These are phyloP conservation scores for Aspergillus ochraceus DNA, from an alignment of 2,329 filamentous ascomycete genomes.

Conservation along the genomic window DNA sequence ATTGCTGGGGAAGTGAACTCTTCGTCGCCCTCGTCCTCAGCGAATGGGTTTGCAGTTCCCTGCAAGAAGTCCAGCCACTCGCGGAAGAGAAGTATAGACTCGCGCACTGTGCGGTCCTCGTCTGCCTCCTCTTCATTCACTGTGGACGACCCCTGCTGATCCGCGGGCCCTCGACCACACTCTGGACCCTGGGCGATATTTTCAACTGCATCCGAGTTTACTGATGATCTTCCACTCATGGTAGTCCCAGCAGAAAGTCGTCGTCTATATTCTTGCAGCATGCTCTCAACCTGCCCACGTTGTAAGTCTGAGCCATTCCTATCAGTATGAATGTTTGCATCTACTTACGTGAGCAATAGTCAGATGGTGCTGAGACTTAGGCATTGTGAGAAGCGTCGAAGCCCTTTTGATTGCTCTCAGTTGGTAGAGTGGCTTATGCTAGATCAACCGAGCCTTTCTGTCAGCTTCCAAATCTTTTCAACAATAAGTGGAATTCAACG, in stretches of 20 bases:
- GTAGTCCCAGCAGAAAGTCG: not conserved
- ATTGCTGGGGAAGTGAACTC: slow-evolving; percentile 1
- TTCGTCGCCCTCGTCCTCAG: not conserved
- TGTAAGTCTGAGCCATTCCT: not conserved
- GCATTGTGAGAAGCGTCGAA: not conserved
- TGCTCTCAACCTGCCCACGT: not conserved
- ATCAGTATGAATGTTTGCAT: not conserved
- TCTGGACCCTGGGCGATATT: not conserved
- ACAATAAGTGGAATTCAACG: not conserved
- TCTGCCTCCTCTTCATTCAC: slow-evolving; percentile 9
- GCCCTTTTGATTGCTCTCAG: not conserved
- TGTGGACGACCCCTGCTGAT: not conserved
- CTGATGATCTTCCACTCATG: not conserved
- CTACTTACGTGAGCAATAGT: not conserved
- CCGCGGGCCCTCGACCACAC: not conserved
- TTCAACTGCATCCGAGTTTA: not conserved
- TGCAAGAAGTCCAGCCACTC: slow-evolving; percentile 9
- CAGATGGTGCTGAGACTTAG: not conserved
- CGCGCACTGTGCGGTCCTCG: slow-evolving; percentile 5
- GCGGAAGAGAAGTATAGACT: slow-evolving; percentile 7
- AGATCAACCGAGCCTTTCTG: not conserved
- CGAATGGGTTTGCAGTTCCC: slow-evolving; percentile 8
- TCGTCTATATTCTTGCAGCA: not conserved
- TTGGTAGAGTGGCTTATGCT: not conserved
- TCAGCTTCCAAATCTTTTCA: not conserved